Evolutionary conservation across 371 early-diverging fungal genomes (phyloP).

Genomic region (Rhizomucor pusillus): DNA sequence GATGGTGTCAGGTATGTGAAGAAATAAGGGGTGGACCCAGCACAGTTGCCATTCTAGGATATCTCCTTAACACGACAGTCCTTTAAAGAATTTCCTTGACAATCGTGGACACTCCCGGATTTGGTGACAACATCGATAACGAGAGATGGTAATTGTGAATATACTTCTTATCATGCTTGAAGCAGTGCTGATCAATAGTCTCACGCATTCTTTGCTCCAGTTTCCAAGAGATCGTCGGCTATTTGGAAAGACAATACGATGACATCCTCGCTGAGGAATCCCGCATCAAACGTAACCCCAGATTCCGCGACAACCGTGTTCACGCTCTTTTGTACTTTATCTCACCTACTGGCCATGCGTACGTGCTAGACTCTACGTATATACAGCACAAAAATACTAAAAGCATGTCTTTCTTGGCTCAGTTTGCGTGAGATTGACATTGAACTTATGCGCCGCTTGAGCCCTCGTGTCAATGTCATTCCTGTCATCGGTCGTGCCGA

Average conservation of each 20-base stretch:
- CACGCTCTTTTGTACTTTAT: conserved; percentile 98
- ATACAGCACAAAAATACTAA: background rate
- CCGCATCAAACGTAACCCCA: conserved; percentile 91
- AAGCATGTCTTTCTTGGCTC: conserved; percentile 4
- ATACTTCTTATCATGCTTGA: conserved; percentile 36
- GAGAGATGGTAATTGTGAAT: conserved; percentile 57
- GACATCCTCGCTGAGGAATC: conserved; percentile 94
- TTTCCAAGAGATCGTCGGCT: conserved; percentile 84
- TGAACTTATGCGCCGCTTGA: conserved; percentile 92
- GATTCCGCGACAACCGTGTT: conserved; percentile 96
- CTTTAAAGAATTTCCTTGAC: conserved; percentile 62
- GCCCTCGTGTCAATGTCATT: conserved; percentile 92
- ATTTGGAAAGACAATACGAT: conserved; percentile 95
- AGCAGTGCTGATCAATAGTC: conserved; percentile 43
- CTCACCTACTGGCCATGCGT: conserved; percentile 94
- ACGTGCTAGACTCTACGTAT: conserved; percentile 13
- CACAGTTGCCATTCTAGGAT: background rate
- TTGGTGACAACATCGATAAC: conserved; percentile 91
- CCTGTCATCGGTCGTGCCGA: conserved; percentile 87
- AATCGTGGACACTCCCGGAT: conserved; percentile 95
- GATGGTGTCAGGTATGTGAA: conserved; percentile 83
- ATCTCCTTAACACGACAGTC: background rate
- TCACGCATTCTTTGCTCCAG: conserved; percentile 21
- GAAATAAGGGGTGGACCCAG: no score
- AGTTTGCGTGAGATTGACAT: conserved; percentile 96